Base-by-base conservation (phyloP, 176 grass and related monocot genomes). In the Phyllostachys edulis region DNA sequence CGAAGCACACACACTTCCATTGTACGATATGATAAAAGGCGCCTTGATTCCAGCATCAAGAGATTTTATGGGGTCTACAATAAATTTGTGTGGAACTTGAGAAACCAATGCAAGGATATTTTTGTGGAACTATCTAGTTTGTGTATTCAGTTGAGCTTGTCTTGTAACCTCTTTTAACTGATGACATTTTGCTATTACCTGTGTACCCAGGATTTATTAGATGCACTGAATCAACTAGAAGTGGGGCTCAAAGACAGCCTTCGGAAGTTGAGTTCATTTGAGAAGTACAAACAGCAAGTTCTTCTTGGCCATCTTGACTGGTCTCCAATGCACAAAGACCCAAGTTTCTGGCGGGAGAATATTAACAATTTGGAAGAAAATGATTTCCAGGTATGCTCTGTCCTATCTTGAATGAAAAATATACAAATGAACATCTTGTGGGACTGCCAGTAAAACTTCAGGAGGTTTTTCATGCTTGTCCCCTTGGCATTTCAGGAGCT, bases 271-370 rank as follows among this genome's bases (percentile, higher is more conserved):
- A 99, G 93, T 66, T 94, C 96, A 59, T 99, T 96, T 54, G 96
- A 99, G 69, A 99, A 99, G 71, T 99, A 99, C 86, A 99, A 96
- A 80, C 93, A 99, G 55, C 89, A 99, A 89, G 91, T 94, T 61
- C 91, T 99, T 93, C 82, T 94, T 82, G 96, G 93, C 86, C 87
- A 96, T 88, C 93, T 99, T n/a, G 93, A 99, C 42, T 96, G 96
- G 96, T 96, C 90, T 83, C 84, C 96, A 67, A 94, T 99, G 96
- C 93, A 99, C 90, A 99, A 96, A 86, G 90, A 99, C 67, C 91
- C 91, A 81, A 85, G 62, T 63, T 99, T 99, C 89, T 99, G 96
- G 96, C 88, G 93, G 18, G 96, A 99, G 36, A 99, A 99, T 83
- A 96, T 96, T 38, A 89, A 79, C 64, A 96, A 96, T 79, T 99